phyloP scores from a whole-genome alignment of 768 basidiomycete genomes.

The Podaxis sp. region DNA sequence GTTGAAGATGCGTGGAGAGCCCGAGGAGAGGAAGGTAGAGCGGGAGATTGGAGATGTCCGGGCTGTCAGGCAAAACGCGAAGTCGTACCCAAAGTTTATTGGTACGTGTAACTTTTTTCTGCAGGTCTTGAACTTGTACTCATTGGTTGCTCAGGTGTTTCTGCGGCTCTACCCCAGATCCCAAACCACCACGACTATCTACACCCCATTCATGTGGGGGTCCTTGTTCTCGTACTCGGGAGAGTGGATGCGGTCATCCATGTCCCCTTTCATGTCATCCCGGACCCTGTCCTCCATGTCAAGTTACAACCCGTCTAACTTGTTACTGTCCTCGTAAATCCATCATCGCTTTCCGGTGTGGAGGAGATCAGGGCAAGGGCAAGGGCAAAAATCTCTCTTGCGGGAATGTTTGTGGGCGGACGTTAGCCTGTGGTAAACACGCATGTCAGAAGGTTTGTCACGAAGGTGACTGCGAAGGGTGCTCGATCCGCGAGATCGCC shows the following conservation, averaged over 20 bases:
- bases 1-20: slow-evolving; percentile 70
- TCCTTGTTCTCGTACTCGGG: slow-evolving; percentile 59
- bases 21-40: slow-evolving; percentile 56
- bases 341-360: slow-evolving; percentile 58
- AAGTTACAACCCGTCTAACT: slow-evolving; percentile 67
- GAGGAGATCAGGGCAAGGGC: slow-evolving; percentile 31
- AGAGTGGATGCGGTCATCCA: slow-evolving; percentile 68
- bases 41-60: slow-evolving; percentile 90
- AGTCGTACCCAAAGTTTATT: slow-evolving; percentile 61
- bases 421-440: slow-evolving; percentile 73
- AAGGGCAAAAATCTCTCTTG: slow-evolving; percentile 37
- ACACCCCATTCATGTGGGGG: slow-evolving; percentile 78
- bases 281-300: slow-evolving; percentile 94
- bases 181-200: slow-evolving; percentile 63
- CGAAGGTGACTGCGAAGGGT: slow-evolving; percentile 67
- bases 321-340: slow-evolving; percentile 79
- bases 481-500: slow-evolving; percentile 50
- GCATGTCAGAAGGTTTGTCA: slow-evolving; percentile 71
- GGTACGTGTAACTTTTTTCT: slow-evolving; percentile 37
- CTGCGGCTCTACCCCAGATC: slow-evolving; percentile 73
- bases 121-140: not conserved
- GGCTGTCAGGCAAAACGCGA: slow-evolving; percentile 86
- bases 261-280: slow-evolving; percentile 90
- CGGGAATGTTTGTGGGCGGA: slow-evolving; percentile 39
- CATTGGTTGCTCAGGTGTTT: slow-evolving; percentile 62